Percentiles rank a stretch among this genome's conserved stretches.
These are phyloP conservation scores for Coelastrella sp. DNA, from an alignment of 139 green algal genomes.

Conservation along the genomic window DNA sequence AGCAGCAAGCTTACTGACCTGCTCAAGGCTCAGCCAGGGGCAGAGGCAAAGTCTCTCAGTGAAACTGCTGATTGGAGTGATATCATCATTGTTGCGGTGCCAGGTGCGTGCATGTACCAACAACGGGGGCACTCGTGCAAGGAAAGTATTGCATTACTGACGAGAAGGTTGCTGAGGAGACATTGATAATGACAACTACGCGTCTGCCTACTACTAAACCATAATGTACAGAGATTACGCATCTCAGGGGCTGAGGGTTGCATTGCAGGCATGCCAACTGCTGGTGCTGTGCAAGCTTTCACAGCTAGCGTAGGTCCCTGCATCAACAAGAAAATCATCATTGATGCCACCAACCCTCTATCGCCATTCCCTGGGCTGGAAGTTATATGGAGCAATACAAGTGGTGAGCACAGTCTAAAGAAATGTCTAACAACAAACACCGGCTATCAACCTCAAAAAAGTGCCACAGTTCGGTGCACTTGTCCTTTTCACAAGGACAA, in stretches of 20 bases:
- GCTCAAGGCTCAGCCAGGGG: constrained; percentile 12
- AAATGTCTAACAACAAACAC: not conserved
- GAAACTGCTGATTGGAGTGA: constrained; percentile 34
- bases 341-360: constrained; percentile 56
- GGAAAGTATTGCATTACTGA: not conserved
- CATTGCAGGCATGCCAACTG: constrained; percentile 4
- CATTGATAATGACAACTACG: not conserved
- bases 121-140: not conserved
- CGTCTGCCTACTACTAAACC: too few relatives aligned
- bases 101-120: constrained; percentile 5
- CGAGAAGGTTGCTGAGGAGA: not conserved
- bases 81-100: constrained; percentile 43
- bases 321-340: constrained; percentile 36
- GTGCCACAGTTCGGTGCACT: not conserved
- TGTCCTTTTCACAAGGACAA: not conserved
- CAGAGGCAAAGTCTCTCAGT: not conserved
- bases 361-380: constrained; percentile 26
- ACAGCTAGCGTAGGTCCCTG: not conserved
- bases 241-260: not conserved
- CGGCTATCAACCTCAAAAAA: not conserved
- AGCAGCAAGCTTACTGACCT: constrained; percentile 16
- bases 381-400: constrained; percentile 44
- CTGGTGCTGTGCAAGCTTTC: not conserved
- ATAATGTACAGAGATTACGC: not conserved
- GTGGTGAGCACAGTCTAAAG: constrained; percentile 20